Conservation (phyloP, 495 filamentous ascomycete genomes). For the Annulohypoxylon moriforme region DNA sequence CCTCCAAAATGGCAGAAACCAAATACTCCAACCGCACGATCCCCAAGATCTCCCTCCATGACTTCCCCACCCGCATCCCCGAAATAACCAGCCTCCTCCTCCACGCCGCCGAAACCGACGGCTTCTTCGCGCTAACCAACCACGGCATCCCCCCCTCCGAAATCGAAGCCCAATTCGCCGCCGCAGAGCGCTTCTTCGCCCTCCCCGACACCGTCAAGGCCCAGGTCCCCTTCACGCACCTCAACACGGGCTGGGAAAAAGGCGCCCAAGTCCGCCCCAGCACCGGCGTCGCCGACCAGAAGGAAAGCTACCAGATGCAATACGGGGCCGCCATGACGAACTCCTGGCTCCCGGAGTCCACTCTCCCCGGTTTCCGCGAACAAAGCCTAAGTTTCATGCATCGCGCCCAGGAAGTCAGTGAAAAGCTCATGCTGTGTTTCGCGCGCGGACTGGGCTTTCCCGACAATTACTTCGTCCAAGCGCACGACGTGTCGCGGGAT, state of each 20-base stretch:
- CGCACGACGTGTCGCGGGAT: slow-evolving; percentile 60
- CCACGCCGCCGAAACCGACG: slow-evolving; percentile 68
- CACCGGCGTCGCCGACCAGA: slow-evolving; percentile 69
- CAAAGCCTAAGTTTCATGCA: slow-evolving; percentile 64
- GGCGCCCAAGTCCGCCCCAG: slow-evolving; percentile 70
- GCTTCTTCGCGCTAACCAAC: slow-evolving; percentile 70
- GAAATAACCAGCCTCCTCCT: slow-evolving; percentile 66
- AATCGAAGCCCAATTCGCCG: slow-evolving; percentile 65
- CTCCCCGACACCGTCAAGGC: slow-evolving; percentile 65
- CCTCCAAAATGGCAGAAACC: slow-evolving; percentile 50
- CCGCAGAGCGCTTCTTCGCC: slow-evolving; percentile 65
- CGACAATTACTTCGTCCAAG: slow-evolving; percentile 66
- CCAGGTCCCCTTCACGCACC: slow-evolving; percentile 62
- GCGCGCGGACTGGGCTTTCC: slow-evolving; percentile 67
- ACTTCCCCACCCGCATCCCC: slow-evolving; percentile 65
- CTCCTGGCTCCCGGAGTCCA: slow-evolving; percentile 63
- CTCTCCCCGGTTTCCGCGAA: slow-evolving; percentile 62
- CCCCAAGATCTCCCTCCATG: slow-evolving; percentile 67
- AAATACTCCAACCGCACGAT: slow-evolving; percentile 62
- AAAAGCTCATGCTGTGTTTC: slow-evolving; percentile 69
- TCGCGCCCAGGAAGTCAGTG: slow-evolving; percentile 62
- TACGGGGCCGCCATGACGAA: slow-evolving; percentile 62
- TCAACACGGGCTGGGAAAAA: slow-evolving; percentile 74
- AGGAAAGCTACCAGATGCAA: slow-evolving; percentile 73
- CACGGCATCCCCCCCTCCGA: slow-evolving; percentile 63